phyloP scores from a whole-genome alignment of 2,329 filamentous ascomycete species.

The Colletotrichum euphorbiae region DNA sequence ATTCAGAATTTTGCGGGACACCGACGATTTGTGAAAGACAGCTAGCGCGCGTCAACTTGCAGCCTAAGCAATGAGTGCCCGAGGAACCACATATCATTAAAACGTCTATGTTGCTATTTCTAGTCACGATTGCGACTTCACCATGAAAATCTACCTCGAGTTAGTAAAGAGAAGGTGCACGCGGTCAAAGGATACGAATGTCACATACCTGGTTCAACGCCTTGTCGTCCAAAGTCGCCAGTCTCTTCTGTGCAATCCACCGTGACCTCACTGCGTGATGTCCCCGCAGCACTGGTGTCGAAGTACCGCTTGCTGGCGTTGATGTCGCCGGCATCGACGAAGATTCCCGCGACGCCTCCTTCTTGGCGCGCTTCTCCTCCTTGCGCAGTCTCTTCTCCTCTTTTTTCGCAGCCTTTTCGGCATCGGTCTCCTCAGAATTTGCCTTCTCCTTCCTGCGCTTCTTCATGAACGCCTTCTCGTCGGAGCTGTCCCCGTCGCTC shows the following conservation, averaged over 20 bases:
- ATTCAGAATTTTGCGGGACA: no score
- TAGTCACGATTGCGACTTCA: conserved; percentile 57
- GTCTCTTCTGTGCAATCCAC: conserved; percentile 89
- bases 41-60: no score
- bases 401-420: conserved; percentile 61
- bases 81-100: conserved; percentile 11
- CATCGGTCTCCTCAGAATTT: conserved; percentile 44
- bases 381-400: conserved; percentile 59
- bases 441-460: conserved; percentile 42
- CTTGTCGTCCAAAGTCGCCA: conserved; percentile 82
- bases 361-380: conserved; percentile 55
- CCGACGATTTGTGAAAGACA: no score
- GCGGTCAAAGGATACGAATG: background rate
- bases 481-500: conserved; percentile 42
- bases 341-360: conserved; percentile 45
- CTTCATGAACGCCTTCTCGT: conserved; percentile 49
- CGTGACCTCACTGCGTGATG: conserved; percentile 82
- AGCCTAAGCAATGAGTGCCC: background rate
- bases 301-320: conserved; percentile 57
- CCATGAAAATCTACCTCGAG: conserved; percentile 72
- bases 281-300: conserved; percentile 59
- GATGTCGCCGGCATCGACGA: conserved; percentile 48
- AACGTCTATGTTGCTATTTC: conserved; percentile 1
- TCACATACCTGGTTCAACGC: conserved; percentile 83
- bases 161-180: conserved; percentile 39